Percentiles rank a stretch among this genome's conserved stretches.
phyloP scores from a whole-genome alignment of 176 grass and related monocot species.

The Musa schizocarpa region DNA sequence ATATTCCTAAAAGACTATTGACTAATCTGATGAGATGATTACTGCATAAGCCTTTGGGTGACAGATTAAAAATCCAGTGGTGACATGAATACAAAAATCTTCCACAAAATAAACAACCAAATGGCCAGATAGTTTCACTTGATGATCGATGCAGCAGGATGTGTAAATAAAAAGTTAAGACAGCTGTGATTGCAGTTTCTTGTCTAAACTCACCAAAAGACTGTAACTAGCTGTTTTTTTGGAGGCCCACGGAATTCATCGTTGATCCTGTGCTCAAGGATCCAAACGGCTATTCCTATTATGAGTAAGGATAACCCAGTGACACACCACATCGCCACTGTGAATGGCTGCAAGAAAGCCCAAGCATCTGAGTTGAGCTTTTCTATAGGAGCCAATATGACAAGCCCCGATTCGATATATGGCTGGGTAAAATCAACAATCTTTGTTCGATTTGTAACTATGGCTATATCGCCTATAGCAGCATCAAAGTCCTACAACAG shows the following conservation, averaged over 20 bases:
- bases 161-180: neutral
- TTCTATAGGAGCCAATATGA: neutral
- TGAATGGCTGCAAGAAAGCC: conserved; percentile 19
- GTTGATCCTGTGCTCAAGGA: conserved; percentile 14
- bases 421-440: conserved; percentile 13
- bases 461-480: conserved; percentile 1
- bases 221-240: conserved; percentile 4
- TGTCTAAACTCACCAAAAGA: neutral
- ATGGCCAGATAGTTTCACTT: no score
- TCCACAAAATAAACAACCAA: no score
- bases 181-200: neutral
- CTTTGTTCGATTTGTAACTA: conserved; percentile 21
- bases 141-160: neutral
- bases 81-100: no score
- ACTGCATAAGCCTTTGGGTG: no score
- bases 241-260: conserved; percentile 15
- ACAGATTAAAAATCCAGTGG: no score
- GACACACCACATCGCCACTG: conserved; percentile 6
- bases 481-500: conserved; percentile 12
- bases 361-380: neutral
- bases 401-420: conserved; percentile 8
- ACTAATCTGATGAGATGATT: no score
- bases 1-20: no score
- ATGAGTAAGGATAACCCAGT: neutral
- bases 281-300: conserved; percentile 7